phyloP scores from a whole-genome alignment of 1,284 basidiomycete genomes.

The Trametes sp. region DNA sequence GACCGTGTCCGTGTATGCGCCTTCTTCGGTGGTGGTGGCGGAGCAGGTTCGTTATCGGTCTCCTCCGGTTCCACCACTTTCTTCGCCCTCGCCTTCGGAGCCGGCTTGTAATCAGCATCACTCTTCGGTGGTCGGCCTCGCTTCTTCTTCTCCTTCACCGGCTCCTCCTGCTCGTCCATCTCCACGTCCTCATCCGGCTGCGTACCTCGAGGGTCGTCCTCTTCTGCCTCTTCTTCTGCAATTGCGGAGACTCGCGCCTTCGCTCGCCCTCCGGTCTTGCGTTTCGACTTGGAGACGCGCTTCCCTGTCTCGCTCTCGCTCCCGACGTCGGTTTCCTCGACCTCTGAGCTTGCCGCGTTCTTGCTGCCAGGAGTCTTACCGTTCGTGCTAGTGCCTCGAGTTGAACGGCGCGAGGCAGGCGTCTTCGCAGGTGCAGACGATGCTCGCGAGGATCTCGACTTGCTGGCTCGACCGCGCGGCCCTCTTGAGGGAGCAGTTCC shows the following conservation, averaged over 20 bases:
- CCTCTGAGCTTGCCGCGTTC: conserved; percentile 32
- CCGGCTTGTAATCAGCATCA: conserved; percentile 18
- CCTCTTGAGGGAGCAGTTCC: conserved; percentile 13
- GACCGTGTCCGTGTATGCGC: conserved; percentile 34
- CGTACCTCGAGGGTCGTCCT: not conserved
- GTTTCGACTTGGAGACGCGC: conserved; percentile 37
- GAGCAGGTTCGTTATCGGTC: conserved; percentile 12
- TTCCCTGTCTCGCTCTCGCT: conserved; percentile 38
- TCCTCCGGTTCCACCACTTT: conserved; percentile 16
- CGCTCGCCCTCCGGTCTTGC: conserved; percentile 37
- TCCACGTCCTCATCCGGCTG: conserved; percentile 17
- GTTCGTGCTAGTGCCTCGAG: conserved; percentile 37
- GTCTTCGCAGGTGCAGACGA: conserved; percentile 33
- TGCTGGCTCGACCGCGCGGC: conserved; percentile 24
- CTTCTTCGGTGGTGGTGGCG: conserved; percentile 26
- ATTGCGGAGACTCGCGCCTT: conserved; percentile 44
- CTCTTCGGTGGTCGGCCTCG: conserved; percentile 35
- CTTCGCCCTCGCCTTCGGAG: conserved; percentile 20
- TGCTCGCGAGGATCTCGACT: conserved; percentile 33
- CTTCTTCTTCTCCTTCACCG: conserved; percentile 33
- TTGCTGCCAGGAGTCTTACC: conserved; percentile 32
- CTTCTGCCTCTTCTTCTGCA: conserved; percentile 41
- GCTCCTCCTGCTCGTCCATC: conserved; percentile 28
- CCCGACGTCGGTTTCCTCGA: conserved; percentile 37
- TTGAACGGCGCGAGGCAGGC: conserved; percentile 42